These are phyloP conservation scores for Jaapia argillacea DNA, from an alignment of 768 basidiomycete genomes.

Conservation along the genomic window DNA sequence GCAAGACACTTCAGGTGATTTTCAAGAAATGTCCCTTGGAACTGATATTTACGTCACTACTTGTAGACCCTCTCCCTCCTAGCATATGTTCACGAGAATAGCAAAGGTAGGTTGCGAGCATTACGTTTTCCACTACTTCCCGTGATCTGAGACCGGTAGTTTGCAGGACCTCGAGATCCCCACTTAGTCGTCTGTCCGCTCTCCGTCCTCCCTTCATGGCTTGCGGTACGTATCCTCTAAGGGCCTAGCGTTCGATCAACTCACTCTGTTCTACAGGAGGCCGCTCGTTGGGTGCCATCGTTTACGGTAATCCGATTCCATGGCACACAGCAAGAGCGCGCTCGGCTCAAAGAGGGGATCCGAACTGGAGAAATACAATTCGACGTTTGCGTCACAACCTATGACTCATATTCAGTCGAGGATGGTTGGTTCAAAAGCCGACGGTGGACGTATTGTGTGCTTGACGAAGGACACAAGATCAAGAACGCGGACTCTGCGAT, in stretches of 20 bases:
- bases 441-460: constrained; percentile 47
- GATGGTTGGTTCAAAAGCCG: constrained; percentile 50
- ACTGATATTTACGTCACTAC: neutral
- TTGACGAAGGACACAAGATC: constrained; percentile 65
- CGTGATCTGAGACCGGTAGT: too few species aligned
- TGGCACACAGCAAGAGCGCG: constrained; percentile 41
- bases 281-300: constrained; percentile 42
- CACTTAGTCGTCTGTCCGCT: constrained; percentile 70
- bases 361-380: constrained; percentile 22
- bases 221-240: constrained; percentile 27
- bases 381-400: constrained; percentile 58
- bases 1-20: constrained; percentile 50
- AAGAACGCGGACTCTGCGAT: constrained; percentile 55
- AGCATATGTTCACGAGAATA: constrained; percentile 52
- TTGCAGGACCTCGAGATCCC: constrained; percentile 35
- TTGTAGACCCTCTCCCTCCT: constrained; percentile 49
- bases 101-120: constrained; percentile 27
- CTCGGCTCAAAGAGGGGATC: constrained; percentile 38
- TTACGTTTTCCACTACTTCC: too few species aligned
- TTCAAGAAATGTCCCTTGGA: neutral
- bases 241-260: constrained; percentile 3
- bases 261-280: constrained; percentile 26
- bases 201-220: constrained; percentile 54
- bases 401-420: constrained; percentile 52
- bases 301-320: constrained; percentile 52